A percentile compares a stretch with the other conserved stretches of the same genome.
phyloP scores from a whole-genome alignment of 106 monocot species.

The Hemerocallis citrina region DNA sequence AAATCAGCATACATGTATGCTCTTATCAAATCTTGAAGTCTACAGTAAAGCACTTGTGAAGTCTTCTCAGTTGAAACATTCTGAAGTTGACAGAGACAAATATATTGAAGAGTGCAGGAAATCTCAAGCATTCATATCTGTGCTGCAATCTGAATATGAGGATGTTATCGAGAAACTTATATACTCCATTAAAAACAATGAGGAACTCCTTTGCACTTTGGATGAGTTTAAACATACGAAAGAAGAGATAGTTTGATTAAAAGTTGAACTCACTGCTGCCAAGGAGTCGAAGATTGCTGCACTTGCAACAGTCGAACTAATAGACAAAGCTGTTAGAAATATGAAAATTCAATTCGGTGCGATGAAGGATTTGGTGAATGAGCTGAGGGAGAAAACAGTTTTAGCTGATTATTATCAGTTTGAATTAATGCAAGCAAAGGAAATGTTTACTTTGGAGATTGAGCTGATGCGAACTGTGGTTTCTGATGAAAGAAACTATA shows the following conservation, averaged over 20 bases:
- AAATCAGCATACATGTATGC: slow-evolving; percentile 11
- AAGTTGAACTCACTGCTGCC: slow-evolving; percentile 11
- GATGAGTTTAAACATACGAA: slow-evolving; percentile 18
- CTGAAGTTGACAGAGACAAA: slow-evolving; percentile 15
- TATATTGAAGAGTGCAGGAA: slow-evolving; percentile 11
- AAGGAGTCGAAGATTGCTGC: slow-evolving; percentile 8
- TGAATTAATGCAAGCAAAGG: slow-evolving; percentile 28
- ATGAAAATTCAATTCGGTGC: slow-evolving; percentile 7
- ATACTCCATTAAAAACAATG: neutral
- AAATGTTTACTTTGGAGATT: slow-evolving; percentile 6
- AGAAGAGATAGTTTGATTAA: slow-evolving; percentile 13
- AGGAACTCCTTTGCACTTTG: neutral
- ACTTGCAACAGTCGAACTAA: slow-evolving; percentile 8
- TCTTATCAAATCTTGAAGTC: slow-evolving; percentile 9
- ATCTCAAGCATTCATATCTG: slow-evolving; percentile 14
- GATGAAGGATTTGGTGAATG: slow-evolving; percentile 11
- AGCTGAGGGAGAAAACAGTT: slow-evolving; percentile 7
- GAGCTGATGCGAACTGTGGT: slow-evolving; percentile 1
- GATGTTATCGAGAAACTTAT: neutral
- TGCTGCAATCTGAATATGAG: slow-evolving; percentile 21
- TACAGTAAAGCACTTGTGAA: slow-evolving; percentile 11
- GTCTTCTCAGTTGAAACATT: slow-evolving; percentile 4
- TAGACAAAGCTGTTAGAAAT: neutral
- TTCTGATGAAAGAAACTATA: neutral
- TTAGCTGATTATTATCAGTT: slow-evolving; percentile 17